Evolutionary conservation across 768 basidiomycete genomes (phyloP).

Genomic region (Lactarius indigo): DNA sequence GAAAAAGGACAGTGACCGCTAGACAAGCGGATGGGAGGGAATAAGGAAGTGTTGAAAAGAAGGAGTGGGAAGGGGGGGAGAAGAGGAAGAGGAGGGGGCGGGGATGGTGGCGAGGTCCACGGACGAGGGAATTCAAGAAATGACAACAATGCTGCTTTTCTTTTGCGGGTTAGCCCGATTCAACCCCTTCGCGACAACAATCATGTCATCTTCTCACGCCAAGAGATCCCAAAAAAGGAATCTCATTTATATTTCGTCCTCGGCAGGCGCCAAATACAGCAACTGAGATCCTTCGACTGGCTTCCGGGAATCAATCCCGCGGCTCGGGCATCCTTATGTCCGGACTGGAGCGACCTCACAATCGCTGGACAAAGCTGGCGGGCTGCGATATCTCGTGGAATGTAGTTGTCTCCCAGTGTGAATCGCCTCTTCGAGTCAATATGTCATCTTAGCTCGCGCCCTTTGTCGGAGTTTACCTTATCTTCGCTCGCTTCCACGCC

Average conservation of each 20-base stretch:
- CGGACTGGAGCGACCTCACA: background rate
- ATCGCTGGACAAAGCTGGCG: background rate
- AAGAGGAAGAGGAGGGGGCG: background rate
- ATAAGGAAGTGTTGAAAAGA: background rate
- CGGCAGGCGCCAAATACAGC: background rate
- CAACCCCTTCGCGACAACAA: background rate
- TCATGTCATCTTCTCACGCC: background rate
- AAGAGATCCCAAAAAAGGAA: background rate
- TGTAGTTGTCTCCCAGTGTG: background rate
- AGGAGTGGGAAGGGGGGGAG: background rate
- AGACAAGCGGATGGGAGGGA: slow-evolving; percentile 21
- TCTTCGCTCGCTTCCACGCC: background rate
- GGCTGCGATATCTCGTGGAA: background rate
- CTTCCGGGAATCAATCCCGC: background rate
- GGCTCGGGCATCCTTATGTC: background rate
- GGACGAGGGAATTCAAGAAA: background rate
- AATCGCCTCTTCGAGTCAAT: background rate
- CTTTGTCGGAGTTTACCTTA: background rate
- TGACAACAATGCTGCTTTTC: background rate
- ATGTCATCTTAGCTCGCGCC: background rate
- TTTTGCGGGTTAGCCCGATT: background rate
- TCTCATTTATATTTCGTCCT: background rate
- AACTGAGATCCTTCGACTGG: background rate
- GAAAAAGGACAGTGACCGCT: slow-evolving; percentile 26
- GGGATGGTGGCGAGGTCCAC: background rate